A percentile compares a stretch with the other conserved stretches of the same genome.
Evolutionary conservation across 1,139 yeast species (phyloP).

Genomic region (Kazachstania sp.): DNA sequence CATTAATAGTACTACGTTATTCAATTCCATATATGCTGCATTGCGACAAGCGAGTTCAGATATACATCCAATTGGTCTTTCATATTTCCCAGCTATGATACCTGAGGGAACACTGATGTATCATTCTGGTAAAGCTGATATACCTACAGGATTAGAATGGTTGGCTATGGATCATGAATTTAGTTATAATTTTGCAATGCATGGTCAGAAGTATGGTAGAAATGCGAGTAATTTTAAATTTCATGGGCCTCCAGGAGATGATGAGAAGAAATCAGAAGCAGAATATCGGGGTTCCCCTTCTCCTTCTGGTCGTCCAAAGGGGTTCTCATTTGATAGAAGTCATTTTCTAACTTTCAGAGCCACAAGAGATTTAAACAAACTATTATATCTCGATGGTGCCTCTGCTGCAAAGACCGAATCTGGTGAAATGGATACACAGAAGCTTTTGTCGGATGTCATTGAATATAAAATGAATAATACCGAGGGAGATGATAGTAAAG

Average conservation of each 20-base stretch:
- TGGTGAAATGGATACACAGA: conserved; percentile 56
- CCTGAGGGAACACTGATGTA: conserved; percentile 48
- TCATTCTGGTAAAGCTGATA: conserved; percentile 35
- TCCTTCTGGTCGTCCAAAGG: not conserved
- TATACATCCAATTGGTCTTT: conserved; percentile 46
- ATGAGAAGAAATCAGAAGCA: not conserved
- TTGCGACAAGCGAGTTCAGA: conserved; percentile 43
- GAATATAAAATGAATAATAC: conserved; percentile 16
- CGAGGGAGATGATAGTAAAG: conserved; percentile 21
- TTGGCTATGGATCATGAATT: conserved; percentile 51
- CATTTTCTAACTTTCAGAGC: conserved; percentile 38
- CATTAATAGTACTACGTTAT: conserved; percentile 44
- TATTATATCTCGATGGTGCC: conserved; percentile 48
- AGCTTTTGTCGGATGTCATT: conserved; percentile 32
- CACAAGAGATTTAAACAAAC: conserved; percentile 37
- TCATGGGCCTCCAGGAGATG: conserved; percentile 7
- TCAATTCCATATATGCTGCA: conserved; percentile 44
- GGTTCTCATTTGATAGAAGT: not conserved
- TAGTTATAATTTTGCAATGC: conserved; percentile 39
- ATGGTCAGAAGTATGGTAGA: conserved; percentile 16
- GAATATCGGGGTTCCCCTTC: too few species aligned
- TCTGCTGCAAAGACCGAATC: conserved; percentile 45
- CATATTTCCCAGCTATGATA: conserved; percentile 47
- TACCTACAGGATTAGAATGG: conserved; percentile 47
- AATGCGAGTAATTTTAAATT: conserved; percentile 8